phyloP scores from a whole-genome alignment of 768 basidiomycete genomes.

The Cubamyces lactineus region DNA sequence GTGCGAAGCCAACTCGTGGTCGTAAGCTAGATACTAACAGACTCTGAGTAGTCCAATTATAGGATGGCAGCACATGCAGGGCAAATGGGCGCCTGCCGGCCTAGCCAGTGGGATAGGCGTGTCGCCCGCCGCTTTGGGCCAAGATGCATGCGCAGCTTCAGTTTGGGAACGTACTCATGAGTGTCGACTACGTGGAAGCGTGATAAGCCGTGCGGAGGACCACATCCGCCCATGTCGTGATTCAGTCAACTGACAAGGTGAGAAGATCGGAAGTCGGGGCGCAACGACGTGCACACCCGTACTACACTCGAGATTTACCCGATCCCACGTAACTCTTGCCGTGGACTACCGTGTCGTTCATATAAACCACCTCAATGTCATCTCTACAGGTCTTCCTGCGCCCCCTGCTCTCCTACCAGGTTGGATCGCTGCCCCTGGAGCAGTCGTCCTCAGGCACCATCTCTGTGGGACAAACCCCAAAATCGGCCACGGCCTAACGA shows the following conservation, averaged over 20 bases:
- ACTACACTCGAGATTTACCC: constrained; percentile 34
- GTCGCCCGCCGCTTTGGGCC: constrained; percentile 7
- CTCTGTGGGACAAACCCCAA: constrained; percentile 6
- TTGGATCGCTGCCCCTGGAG: constrained; percentile 11
- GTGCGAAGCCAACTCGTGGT: constrained; percentile 14
- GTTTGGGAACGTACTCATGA: constrained; percentile 20
- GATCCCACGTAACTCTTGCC: constrained; percentile 25
- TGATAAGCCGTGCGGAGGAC: constrained; percentile 15
- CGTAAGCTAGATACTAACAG: constrained; percentile 14
- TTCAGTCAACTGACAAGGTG: constrained; percentile 30
- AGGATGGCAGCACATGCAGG: constrained; percentile 11
- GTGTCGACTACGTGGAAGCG: constrained; percentile 18
- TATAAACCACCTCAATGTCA: constrained; percentile 16
- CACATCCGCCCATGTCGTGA: constrained; percentile 17
- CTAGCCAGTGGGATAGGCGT: constrained; percentile 1
- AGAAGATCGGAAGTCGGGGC: constrained; percentile 28
- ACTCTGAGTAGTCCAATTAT: background rate
- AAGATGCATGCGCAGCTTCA: constrained; percentile 1
- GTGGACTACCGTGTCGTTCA: constrained; percentile 4
- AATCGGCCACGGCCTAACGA: background rate
- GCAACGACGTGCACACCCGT: constrained; percentile 24
- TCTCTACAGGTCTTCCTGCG: background rate
- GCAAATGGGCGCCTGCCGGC: background rate
- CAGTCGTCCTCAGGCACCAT: constrained; percentile 10
- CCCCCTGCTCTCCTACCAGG: constrained; percentile 10